Base-by-base conservation (phyloP, 495 filamentous ascomycete genomes). In the Aspergillus baeticus region DNA sequence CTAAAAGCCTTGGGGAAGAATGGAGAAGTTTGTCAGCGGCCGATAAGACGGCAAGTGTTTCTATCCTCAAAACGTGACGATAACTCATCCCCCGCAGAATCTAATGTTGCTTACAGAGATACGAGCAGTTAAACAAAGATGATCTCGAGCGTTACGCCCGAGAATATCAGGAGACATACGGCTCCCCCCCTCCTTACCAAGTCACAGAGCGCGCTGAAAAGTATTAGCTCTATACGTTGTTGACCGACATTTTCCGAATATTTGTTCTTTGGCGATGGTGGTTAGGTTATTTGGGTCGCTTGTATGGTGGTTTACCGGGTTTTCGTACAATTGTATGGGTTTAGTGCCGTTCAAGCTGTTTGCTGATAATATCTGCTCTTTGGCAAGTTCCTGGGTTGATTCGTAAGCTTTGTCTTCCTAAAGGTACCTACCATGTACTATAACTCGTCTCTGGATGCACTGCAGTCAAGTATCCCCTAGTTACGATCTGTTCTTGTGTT, bases 31-130 rank as follows among this genome's bases (percentile, higher is more conserved):
- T 76, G 58, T 80, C 70, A 41, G 75, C 67, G 45, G 52, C 34
- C 21, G 80, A 77, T 74, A 90, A 81, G 63, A 66, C 84, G 69
- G 86, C 87, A 69, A 57, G 73, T 67, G 36, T 47, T 7, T 6
- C 38, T 39, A 5, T 17, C 33, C 6, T 22, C 35, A 13, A 20
- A 7, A 35, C 13, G 14, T 50, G 3, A 13, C 15, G n/a, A 6
- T 49, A 18, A 1, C 6, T 36, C 31, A 18, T 23, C 2, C n/a
- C 33, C 20, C 7, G 13, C 21, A 10, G 15, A 14, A 57, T 18
- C 45, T 50, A 50, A 57, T 13, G 15, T 13, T 20, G 0, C n/a
- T 13, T 39, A 23, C 39, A 76, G 73, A 60, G 55, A 54, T 76
- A 72, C 51, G 1, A 26, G 7, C 15, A 65, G 37, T 31, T 59